Evolutionary conservation across 2,329 filamentous ascomycete species (phyloP).

Genomic region (Cercospora brassicicola): DNA sequence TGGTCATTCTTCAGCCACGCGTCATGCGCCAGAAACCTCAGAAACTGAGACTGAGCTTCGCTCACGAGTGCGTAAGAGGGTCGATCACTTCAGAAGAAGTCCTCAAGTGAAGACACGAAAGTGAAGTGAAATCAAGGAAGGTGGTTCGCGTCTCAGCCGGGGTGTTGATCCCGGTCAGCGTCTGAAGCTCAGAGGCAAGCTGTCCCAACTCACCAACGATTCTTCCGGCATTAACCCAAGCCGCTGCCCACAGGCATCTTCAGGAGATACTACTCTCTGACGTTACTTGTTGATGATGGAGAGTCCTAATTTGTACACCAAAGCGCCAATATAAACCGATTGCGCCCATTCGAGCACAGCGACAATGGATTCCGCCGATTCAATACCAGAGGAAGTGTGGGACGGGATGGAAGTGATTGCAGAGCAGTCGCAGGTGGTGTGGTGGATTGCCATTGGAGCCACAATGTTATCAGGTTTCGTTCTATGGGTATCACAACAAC

Average conservation of each 20-base stretch:
- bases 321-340: background rate
- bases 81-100: background rate
- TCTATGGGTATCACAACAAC: background rate
- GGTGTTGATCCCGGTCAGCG: background rate
- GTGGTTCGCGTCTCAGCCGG: background rate
- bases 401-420: constrained; percentile 31
- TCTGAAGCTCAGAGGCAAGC: constrained; percentile 5
- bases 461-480: constrained; percentile 11
- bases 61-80: background rate
- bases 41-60: background rate
- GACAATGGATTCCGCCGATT: constrained; percentile 36
- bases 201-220: constrained; percentile 3
- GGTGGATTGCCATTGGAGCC: constrained; percentile 31
- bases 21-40: background rate
- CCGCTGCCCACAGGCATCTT: background rate
- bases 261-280: background rate
- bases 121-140: background rate
- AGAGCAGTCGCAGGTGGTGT: constrained; percentile 26
- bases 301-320: background rate
- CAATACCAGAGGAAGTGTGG: constrained; percentile 36
- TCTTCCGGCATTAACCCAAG: constrained; percentile 6
- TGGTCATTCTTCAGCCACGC: background rate
- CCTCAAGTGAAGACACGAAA: background rate
- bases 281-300: background rate
- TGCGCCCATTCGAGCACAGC: background rate